Percentiles rank a stretch among this genome's conserved stretches.
Conservation (phyloP, 2,329 filamentous ascomycete species). For the Ophiostoma sp. region DNA sequence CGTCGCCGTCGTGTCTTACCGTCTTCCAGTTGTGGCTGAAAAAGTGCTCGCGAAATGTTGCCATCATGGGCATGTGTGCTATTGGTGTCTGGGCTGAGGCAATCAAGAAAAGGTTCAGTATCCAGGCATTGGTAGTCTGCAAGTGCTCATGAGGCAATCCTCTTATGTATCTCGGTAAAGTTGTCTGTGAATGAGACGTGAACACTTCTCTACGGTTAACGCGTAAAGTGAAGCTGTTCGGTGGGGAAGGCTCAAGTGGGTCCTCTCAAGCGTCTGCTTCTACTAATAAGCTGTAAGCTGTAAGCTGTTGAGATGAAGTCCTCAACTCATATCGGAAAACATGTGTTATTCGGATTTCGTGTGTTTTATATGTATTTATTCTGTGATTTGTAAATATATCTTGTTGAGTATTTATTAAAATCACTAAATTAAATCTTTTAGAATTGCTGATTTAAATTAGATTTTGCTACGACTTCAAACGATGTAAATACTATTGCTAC, state of each 20-base stretch:
- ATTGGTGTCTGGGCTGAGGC: neutral
- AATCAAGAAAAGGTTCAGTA: neutral
- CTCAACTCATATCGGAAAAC: neutral
- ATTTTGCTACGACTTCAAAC: too few relatives aligned
- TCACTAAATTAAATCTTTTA: too few relatives aligned
- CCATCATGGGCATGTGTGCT: constrained; percentile 19
- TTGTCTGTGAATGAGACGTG: neutral
- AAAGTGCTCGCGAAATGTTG: constrained; percentile 24
- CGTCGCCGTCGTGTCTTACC: constrained; percentile 14
- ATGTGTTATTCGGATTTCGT: too few relatives aligned
- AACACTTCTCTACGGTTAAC: neutral
- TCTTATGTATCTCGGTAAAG: neutral
- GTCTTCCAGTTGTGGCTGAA: constrained; percentile 27
- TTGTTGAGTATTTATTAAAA: too few relatives aligned
- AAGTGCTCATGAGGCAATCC: neutral
- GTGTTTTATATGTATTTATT: too few relatives aligned
- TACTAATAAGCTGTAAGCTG: too few relatives aligned
- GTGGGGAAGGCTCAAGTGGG: neutral
- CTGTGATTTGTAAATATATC: too few relatives aligned
- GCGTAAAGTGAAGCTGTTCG: neutral
- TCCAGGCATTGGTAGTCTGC: neutral
- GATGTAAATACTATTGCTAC: too few relatives aligned
- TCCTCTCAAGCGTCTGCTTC: neutral
- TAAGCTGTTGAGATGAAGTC: neutral
- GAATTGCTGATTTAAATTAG: too few relatives aligned